Conservation (phyloP, 495 filamentous ascomycete genomes). For the Podospora didyma region DNA sequence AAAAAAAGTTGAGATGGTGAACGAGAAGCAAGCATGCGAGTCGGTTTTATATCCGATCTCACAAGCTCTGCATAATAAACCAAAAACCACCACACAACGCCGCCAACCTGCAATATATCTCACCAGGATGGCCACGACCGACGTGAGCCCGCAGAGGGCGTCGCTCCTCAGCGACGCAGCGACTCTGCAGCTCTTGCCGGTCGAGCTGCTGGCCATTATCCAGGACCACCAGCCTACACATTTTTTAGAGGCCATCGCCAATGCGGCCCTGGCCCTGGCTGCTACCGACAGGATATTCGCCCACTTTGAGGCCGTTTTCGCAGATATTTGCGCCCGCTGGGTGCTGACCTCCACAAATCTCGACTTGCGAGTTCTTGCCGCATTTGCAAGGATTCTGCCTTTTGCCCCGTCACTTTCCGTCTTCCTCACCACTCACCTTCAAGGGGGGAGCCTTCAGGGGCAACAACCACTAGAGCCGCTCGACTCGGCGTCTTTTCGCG, state of each 20-base stretch:
- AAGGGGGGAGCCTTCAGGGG: conserved; percentile 8
- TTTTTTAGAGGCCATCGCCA: conserved; percentile 67
- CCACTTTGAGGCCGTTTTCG: conserved; percentile 65
- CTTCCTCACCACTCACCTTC: conserved; percentile 37
- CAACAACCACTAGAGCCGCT: conserved; percentile 8
- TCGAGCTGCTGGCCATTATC: conserved; percentile 62
- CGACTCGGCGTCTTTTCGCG: conserved; percentile 17
- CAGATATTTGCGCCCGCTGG: conserved; percentile 80
- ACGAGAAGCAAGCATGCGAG: not conserved
- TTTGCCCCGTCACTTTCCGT: conserved; percentile 68
- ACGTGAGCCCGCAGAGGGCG: conserved; percentile 37
- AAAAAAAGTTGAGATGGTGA: conserved; percentile 30
- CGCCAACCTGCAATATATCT: conserved; percentile 17
- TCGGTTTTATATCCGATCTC: not conserved
- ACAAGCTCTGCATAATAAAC: conserved; percentile 3
- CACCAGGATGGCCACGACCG: conserved; percentile 39
- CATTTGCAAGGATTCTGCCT: conserved; percentile 75
- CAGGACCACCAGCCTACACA: conserved; percentile 55
- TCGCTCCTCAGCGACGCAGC: conserved; percentile 34
- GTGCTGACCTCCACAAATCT: conserved; percentile 38
- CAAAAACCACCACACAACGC: conserved; percentile 5
- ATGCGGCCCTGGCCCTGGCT: conserved; percentile 63
- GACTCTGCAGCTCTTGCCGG: conserved; percentile 54
- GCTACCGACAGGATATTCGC: conserved; percentile 66
- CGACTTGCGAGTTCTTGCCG: conserved; percentile 56